Base-by-base conservation (phyloP, 257 asterid genomes). In the Nemophila menziesii region DNA sequence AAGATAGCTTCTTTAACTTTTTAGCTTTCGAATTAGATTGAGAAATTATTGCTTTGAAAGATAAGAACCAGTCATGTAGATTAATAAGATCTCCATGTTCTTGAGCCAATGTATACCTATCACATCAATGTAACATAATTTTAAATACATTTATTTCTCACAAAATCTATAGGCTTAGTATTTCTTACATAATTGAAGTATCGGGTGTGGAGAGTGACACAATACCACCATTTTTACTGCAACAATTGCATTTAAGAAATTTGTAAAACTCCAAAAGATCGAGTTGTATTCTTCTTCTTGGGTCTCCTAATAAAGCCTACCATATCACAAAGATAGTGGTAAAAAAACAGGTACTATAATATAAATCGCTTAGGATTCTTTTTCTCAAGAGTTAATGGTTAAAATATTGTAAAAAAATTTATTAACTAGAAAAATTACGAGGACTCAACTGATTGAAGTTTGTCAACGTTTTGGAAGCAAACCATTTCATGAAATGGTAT, bases 51-150 rank as follows among this genome's bases (percentile, higher is more conserved):
- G 83, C 73, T 62, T 66, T 85, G 64, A 85, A 90, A 23, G 99
- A 81, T 56, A 73, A 83, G 58, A 66, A 81, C 94, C 92, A 81
- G 73, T 90, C 93, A 39, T 85, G 94, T 46, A 90, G 74, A 66
- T 90, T 90, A 65, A 90, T 79, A 54, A 85, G 87, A 54, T 85
- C 96, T 1, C 99, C 96, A 29, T 90, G 93, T 63, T 90, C 99
- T 62, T 85, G 92, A 36, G 93, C 82, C 71, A 90, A 68, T 23
- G 75, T 61, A 51, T 85, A 84, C 92, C 97, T 89, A 49, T 45
- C 37, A 61, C 44, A 57, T 33, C 39, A 49, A 11, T 58, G 27
- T n/a, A 46, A 27, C 33, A 42, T 14, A 16, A 43, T 39, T 21
- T 21, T 17, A 55, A 15, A 5, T 11, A 37, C 4, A n/a, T 20